A percentile compares a stretch with the other conserved stretches of the same genome.
phyloP scores from a whole-genome alignment of 2,329 filamentous ascomycete species.

The Colletotrichum viniferum region DNA sequence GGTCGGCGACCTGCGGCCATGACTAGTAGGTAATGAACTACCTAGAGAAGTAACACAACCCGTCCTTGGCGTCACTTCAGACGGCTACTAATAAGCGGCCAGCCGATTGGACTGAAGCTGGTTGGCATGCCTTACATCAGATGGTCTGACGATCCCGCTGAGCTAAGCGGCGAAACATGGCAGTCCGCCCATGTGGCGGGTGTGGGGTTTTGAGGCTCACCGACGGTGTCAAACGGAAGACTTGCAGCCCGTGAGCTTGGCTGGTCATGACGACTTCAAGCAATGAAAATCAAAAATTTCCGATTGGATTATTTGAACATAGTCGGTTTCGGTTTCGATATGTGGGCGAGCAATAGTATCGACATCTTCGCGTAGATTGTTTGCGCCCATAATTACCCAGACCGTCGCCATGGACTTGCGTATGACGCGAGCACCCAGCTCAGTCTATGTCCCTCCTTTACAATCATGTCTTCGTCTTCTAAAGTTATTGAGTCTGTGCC shows the following conservation, averaged over 20 bases:
- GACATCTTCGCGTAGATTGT: not conserved
- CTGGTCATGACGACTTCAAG: not conserved
- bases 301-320: not conserved
- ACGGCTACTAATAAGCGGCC: not conserved
- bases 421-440: not conserved
- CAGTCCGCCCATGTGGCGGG: not conserved
- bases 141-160: not conserved
- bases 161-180: not conserved
- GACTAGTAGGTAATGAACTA: not conserved
- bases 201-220: not conserved
- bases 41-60: not conserved
- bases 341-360: not conserved
- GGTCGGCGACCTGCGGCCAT: not conserved
- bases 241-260: not conserved
- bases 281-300: not conserved
- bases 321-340: not conserved
- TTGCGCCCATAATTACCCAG: not conserved
- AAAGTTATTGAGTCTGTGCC: fast-evolving
- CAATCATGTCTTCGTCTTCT: not conserved
- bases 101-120: not conserved
- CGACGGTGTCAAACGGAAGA: not conserved
- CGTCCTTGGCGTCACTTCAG: not conserved
- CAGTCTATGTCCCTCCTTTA: fast-evolving
- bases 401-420: not conserved
- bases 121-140: not conserved